Percentiles rank a stretch among this genome's conserved stretches.
phyloP scores from a whole-genome alignment of 805 yeast genomes.

The Kluyveromyces lactis region DNA sequence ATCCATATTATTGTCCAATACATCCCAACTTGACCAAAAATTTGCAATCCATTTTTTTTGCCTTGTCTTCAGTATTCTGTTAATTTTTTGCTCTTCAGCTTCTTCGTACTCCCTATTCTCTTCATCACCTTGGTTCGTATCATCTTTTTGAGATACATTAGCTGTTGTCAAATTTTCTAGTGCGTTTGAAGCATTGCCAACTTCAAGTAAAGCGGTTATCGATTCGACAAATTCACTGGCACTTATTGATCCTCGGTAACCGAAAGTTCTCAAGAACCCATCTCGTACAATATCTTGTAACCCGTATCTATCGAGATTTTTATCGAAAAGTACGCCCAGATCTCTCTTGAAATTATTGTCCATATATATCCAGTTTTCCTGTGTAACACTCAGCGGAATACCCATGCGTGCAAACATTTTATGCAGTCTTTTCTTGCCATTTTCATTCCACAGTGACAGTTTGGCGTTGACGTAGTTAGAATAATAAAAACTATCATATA shows the following conservation, averaged over 20 bases:
- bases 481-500: constrained; percentile 83
- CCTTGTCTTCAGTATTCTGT: constrained; percentile 20
- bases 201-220: constrained; percentile 74
- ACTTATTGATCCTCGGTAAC: constrained; percentile 76
- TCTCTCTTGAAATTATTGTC: constrained; percentile 71
- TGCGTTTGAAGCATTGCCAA: constrained; percentile 33
- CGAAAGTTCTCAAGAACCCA: constrained; percentile 81
- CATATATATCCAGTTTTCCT: constrained; percentile 88
- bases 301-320: constrained; percentile 67
- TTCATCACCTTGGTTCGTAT: constrained; percentile 20
- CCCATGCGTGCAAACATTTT: constrained; percentile 97
- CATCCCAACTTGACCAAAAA: constrained; percentile 64
- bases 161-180: constrained; percentile 5
- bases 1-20: constrained; percentile 35
- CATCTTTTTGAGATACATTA: constrained; percentile 19
- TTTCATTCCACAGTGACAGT: constrained; percentile 81
- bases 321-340: constrained; percentile 57
- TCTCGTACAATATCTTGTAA: constrained; percentile 74
- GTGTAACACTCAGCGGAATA: constrained; percentile 77
- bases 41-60: constrained; percentile 69
- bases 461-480: constrained; percentile 89
- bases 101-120: constrained; percentile 20
- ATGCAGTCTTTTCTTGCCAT: constrained; percentile 78
- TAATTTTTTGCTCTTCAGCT: constrained; percentile 2
- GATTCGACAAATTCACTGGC: constrained; percentile 94